Percentiles rank a stretch among this genome's conserved stretches.
Conservation (phyloP, 2,329 filamentous ascomycete genomes). For the Cladosporium velox region DNA sequence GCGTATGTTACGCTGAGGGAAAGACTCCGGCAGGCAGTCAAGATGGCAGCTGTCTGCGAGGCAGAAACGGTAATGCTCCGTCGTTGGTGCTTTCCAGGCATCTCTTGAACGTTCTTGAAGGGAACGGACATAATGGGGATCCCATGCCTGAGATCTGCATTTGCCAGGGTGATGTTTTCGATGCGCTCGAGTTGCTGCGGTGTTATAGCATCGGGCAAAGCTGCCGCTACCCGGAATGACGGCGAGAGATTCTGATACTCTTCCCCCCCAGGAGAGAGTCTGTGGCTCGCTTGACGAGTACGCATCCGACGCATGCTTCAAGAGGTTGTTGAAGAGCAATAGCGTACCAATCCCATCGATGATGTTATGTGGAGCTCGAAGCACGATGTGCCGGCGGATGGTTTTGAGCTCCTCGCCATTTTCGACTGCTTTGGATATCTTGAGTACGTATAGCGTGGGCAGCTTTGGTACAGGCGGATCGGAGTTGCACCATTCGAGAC, state of each 20-base stretch:
- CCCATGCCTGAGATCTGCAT: neutral
- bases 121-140: conserved; percentile 7
- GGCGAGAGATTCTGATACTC: conserved; percentile 9
- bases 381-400: neutral
- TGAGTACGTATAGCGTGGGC: conserved; percentile 9
- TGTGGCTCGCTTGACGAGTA: neutral
- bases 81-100: conserved; percentile 15
- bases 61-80: neutral
- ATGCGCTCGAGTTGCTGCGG: conserved; percentile 9
- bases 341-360: conserved; percentile 17
- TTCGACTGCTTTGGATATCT: neutral
- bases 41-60: conserved; percentile 2
- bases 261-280: neutral
- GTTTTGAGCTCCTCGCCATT: neutral
- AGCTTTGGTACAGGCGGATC: conserved; percentile 10
- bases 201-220: neutral
- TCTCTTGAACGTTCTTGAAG: neutral
- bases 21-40: neutral
- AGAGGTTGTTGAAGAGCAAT: conserved; percentile 15
- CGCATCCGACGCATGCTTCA: neutral
- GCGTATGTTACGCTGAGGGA: conserved; percentile 19
- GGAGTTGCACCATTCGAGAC: conserved; percentile 13
- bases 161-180: conserved; percentile 3
- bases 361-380: conserved; percentile 14
- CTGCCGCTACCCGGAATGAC: conserved; percentile 12